These are phyloP conservation scores for Thalia dealbata DNA, from an alignment of 176 grass and related monocot species.

Conservation along the genomic window DNA sequence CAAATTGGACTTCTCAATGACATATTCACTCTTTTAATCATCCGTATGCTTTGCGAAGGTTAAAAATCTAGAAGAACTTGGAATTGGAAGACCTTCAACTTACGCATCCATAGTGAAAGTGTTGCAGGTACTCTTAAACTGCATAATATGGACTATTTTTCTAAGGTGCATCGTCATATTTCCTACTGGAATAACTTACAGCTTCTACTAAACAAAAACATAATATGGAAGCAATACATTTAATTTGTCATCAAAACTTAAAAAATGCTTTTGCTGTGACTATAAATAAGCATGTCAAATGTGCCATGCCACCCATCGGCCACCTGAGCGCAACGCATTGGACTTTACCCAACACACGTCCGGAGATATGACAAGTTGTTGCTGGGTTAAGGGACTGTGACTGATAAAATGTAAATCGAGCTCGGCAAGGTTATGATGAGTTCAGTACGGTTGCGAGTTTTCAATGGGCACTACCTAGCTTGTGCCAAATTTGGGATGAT, in stretches of 20 bases:
- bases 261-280: neutral
- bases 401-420: too few relatives aligned
- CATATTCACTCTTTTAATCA: neutral
- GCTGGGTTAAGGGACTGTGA: too few relatives aligned
- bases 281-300: neutral
- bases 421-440: too few relatives aligned
- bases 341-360: too few relatives aligned
- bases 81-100: conserved; percentile 94
- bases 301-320: too few relatives aligned
- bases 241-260: neutral
- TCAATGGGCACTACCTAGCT: too few relatives aligned
- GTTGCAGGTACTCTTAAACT: conserved; percentile 47
- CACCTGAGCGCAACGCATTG: too few relatives aligned
- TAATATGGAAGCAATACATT: neutral
- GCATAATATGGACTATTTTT: conserved; percentile 2
- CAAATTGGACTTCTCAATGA: neutral
- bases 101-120: conserved; percentile 94
- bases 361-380: too few relatives aligned
- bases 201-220: neutral
- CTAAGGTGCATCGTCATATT: neutral
- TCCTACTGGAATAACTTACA: neutral
- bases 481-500: too few relatives aligned
- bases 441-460: too few relatives aligned
- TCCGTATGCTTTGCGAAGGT: conserved; percentile 33
- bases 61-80: conserved; percentile 97